Evolutionary conservation across 1,139 yeast species (phyloP).

Genomic region (Nakaseomyces sp.): DNA sequence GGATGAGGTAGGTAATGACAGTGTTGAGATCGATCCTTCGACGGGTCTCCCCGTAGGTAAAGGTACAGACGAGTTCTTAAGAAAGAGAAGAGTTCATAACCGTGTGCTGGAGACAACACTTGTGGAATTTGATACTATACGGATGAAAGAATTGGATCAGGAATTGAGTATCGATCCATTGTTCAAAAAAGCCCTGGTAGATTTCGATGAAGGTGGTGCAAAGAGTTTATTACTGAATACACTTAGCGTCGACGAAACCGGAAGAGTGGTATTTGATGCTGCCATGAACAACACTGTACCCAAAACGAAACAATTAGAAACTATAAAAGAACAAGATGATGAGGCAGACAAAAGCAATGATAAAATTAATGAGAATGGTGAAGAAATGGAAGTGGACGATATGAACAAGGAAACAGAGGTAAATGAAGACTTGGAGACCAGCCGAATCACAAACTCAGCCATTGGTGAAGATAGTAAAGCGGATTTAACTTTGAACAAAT

Average conservation of each 20-base stretch:
- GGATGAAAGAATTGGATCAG: slow-evolving; percentile 61
- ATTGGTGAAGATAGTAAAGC: background rate
- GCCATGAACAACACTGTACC: slow-evolving; percentile 25
- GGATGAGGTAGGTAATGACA: slow-evolving; percentile 32
- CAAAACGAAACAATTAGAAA: slow-evolving; percentile 5
- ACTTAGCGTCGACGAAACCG: slow-evolving; percentile 34
- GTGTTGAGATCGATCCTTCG: slow-evolving; percentile 29
- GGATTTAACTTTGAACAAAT: background rate
- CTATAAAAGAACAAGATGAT: background rate
- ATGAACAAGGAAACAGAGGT: slow-evolving; percentile 3
- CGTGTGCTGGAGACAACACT: slow-evolving; percentile 42
- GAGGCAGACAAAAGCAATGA: background rate
- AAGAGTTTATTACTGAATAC: slow-evolving; percentile 72
- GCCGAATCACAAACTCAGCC: background rate
- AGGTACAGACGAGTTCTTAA: slow-evolving; percentile 32
- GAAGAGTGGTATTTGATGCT: slow-evolving; percentile 37
- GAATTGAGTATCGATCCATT: slow-evolving; percentile 80
- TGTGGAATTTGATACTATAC: slow-evolving; percentile 51
- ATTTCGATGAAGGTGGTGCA: slow-evolving; percentile 94
- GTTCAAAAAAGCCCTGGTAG: slow-evolving; percentile 80
- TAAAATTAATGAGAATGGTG: too few relatives aligned
- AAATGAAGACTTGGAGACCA: background rate
- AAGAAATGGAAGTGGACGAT: background rate
- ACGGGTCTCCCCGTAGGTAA: slow-evolving; percentile 29
- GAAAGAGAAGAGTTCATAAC: slow-evolving; percentile 31